Base-by-base conservation (phyloP, 2,329 filamentous ascomycete genomes). In the Fusarium illudens region DNA sequence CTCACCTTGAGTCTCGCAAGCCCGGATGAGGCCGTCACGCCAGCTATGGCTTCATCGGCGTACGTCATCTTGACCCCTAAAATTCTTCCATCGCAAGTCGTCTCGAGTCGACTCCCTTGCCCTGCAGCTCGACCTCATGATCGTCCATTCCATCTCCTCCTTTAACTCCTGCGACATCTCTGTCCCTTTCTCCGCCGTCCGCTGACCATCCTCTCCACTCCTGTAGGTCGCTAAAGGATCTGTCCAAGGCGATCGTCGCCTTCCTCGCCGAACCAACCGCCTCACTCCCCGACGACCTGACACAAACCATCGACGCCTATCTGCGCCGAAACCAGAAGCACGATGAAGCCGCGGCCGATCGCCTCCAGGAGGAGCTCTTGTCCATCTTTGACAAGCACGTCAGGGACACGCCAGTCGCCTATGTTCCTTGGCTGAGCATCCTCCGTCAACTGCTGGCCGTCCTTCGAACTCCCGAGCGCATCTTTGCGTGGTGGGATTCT, bases 401-500 rank as follows among this genome's bases (percentile, higher is more conserved):
- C 62, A 82, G 83, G 22, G 84, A 84, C 32, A 82, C 83, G 22
- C 80, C 86, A 3, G 77, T 84, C 52, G 86, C 87, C 69, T 86
- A 87, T 75, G 87, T 86, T 9, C 80, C 88, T n/a, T 96, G 94
- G 78, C 83, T 94, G 17, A 84, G 86, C 51, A 84, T 92, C 46
- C 79, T 95, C 58, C 85, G 87, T 48, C 84, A 84, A 37, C 81
- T 95, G 33, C 84, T 89, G 22, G 87, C 90, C 3, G 84, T 85
- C 11, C 84, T 96, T 56, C 85, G 84, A 58, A 87, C 87, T 11
- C 84, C 89, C 3, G 83, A 86, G 32, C 86, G 89, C 58, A 78
- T 92, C 57, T 79, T 89, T 58, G 84, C 89, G 62, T 96, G 92
- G 92, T 93, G 92, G 85, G 87, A 91, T 46, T 80, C 71, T n/a